Evolutionary conservation across 495 filamentous ascomycete species (phyloP), one percentile per base, ranked within the genome.

Genomic region (Neurospora sp.): DNA sequence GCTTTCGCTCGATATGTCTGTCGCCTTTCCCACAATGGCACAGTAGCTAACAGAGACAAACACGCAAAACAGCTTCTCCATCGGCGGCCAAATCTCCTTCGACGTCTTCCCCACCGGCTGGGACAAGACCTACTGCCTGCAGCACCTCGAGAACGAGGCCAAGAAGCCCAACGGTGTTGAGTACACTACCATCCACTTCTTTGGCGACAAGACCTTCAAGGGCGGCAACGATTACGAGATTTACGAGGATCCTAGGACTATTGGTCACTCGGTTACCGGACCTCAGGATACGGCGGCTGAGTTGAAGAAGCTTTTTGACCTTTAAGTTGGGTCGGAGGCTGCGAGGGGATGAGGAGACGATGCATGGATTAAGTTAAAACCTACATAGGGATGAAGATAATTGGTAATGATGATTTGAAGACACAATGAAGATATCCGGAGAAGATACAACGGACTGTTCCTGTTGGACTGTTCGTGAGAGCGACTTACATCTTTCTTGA

Each of bases 81-180:
- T 99, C 77, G 96, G 96, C 75, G 96, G 96, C 47, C 93, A 98
- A 77, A 97, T 99, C 79, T 97, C 93, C 72, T 99, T 99, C 84
- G 96, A 99, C 79, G 93, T 98, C 74, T 99, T 99, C 87, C 96
- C 96, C 70, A 89, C 83, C 2, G 96, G 96, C 76, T 99, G 96
- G 96, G 95, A 99, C 83, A 99, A 98, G 88, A 96, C 92, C n/a
- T 99, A 95, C 85, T 97, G 95, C 82, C 84, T 99, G 75, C 86
- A 88, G 77, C 94, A 98, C 81, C 80, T 99, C 39, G 92, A 92
- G 82, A 87, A 89, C 71, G 96, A 98, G 80, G 92, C 91, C 78
- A 84, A 89, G 75, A 82, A 85, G 74, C 83, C 85, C 8, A 87
- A 86, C 72, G 93, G 92, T 45, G 83, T 93, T 72, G 81, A 90